Percentiles rank a stretch among this genome's conserved stretches.
Evolutionary conservation across 257 asterid genomes (phyloP).

Genomic region (Ehretia macrophylla): DNA sequence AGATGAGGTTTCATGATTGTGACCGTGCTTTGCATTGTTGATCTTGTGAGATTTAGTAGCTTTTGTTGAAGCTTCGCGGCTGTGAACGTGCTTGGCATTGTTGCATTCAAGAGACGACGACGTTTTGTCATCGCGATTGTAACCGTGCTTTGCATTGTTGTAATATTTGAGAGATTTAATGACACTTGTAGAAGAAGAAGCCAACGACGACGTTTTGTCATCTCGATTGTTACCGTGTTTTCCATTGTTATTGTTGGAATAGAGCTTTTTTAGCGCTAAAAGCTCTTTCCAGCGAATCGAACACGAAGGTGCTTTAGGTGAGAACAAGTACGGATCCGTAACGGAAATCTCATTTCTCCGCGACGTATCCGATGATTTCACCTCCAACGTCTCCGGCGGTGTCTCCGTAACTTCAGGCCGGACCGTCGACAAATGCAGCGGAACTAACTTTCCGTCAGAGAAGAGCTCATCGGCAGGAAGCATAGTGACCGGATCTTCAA

Average conservation of each 20-base stretch:
- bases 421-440: slow-evolving; percentile 52
- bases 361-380: slow-evolving; percentile 38
- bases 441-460: slow-evolving; percentile 80
- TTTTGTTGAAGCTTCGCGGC: background rate
- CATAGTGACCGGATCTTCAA: slow-evolving; percentile 79
- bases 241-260: slow-evolving; percentile 47
- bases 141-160: no score
- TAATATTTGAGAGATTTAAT: no score
- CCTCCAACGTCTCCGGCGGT: slow-evolving; percentile 27
- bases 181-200: slow-evolving; percentile 4
- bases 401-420: slow-evolving; percentile 23
- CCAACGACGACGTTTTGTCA: slow-evolving; percentile 39
- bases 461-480: slow-evolving; percentile 94
- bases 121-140: no score
- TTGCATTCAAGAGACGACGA: no score
- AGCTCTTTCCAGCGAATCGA: slow-evolving; percentile 91
- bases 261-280: slow-evolving; percentile 64
- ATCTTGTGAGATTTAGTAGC: background rate
- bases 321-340: slow-evolving; percentile 65
- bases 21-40: background rate
- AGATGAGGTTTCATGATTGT: background rate
- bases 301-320: slow-evolving; percentile 91
- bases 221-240: slow-evolving; percentile 32
- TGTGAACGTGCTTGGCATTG: no score
- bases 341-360: slow-evolving; percentile 50